These are phyloP conservation scores for Brassica balearica DNA, from an alignment of 441 rosid genomes.

Conservation along the genomic window DNA sequence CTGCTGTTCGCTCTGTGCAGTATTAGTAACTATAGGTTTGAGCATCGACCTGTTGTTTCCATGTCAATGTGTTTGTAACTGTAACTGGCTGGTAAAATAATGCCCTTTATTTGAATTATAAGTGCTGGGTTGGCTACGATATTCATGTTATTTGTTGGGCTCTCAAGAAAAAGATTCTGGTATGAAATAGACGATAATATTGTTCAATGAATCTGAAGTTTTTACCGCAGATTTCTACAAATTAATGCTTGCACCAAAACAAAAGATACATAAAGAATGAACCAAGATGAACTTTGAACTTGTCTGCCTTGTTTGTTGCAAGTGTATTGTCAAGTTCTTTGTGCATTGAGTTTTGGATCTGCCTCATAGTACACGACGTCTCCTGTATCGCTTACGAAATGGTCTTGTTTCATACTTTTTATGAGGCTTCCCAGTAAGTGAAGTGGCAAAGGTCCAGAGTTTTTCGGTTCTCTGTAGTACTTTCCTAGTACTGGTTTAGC, in stretches of 20 bases:
- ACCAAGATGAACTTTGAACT: background rate
- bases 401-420: slow-evolving; percentile 56
- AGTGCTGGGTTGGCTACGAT: background rate
- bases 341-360: slow-evolving; percentile 48
- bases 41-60: slow-evolving; percentile 19
- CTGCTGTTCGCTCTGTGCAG: slow-evolving; percentile 53
- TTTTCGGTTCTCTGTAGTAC: slow-evolving; percentile 60
- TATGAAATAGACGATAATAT: background rate
- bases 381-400: slow-evolving; percentile 58
- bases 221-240: background rate
- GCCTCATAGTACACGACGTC: slow-evolving; percentile 60
- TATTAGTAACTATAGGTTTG: slow-evolving; percentile 33
- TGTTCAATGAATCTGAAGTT: background rate
- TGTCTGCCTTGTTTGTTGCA: slow-evolving; percentile 15
- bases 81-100: background rate
- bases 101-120: no score
- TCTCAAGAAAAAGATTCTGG: slow-evolving; percentile 16
- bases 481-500: slow-evolving; percentile 59
- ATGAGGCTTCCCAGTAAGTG: slow-evolving; percentile 50
- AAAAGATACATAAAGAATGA: slow-evolving; percentile 25
- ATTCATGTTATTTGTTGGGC: background rate
- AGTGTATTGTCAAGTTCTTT: slow-evolving; percentile 31
- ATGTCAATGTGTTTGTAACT: slow-evolving; percentile 24
- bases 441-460: slow-evolving; percentile 54
- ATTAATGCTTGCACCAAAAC: slow-evolving; percentile 10